Base-by-base conservation (phyloP, 2,329 filamentous ascomycete species). In the Calycina herbarum region DNA sequence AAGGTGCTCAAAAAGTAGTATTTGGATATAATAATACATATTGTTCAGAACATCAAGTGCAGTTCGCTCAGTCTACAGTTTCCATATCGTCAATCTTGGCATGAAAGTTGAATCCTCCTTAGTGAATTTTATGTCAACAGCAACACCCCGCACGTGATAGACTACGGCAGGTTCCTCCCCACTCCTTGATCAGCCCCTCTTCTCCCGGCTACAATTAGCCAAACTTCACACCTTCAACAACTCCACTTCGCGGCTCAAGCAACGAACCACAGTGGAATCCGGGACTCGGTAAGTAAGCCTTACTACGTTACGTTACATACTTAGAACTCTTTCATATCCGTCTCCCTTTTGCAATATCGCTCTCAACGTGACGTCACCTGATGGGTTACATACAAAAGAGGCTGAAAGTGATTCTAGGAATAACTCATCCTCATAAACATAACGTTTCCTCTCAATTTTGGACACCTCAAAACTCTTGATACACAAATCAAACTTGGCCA, bases 1-100 rank as follows among this genome's bases (percentile, higher is more conserved):
- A 73, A 64, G 17, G 66, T 72, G 20, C 33, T 70, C 42, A 64
- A 63, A 62, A 58, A 31, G 24, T 57, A 64, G 48, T 29, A 29
- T 13, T 59, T 13, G 38, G 1, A 15, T 11, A 17, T 20, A 13
- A 31, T 35, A 38, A 13, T 38, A 38, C 10, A 38, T 38, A 38
- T 10, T 38, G 7, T 38, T 10, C 35, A 38, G 8, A 38, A 38
- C 11, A 38, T 38, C 5, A 35, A 10, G 33, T 7, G 6, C 8
- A 35, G 5, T 38, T 38, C 11, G 35, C 35, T 13, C 10, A 7
- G 11, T 38, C 35, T 38, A 38, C 7, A 38, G 10, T 13, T 38
- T 38, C 35, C 45, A 24, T 5, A 51, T 20, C 17, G 3, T 24
- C 7, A 24, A 20, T 11, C 24, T 5, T 24, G 20, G n/a, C 5